Base-by-base conservation (phyloP, 225 moss, liverwort and hornwort species). In the Straminergon stramineum region DNA sequence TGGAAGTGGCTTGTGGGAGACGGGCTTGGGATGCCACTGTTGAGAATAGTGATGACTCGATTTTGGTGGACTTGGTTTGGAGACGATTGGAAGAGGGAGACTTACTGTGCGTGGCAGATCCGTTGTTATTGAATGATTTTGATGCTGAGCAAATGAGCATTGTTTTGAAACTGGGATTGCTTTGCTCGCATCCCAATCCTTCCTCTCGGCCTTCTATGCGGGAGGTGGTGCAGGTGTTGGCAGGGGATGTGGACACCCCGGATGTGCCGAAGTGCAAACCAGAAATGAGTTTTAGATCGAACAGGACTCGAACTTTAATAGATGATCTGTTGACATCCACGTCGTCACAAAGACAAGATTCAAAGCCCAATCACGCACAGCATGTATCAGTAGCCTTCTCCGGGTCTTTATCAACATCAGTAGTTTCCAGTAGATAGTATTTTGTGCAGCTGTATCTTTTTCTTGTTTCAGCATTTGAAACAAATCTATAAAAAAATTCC, bases 61-160 rank as follows among this genome's bases (percentile, higher is more conserved):
- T 93, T 31, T 81, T 96, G 52, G 90, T 94, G 75, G 94, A 95
- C 84, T 67, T 71, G 89, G 95, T 95, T 43, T 96, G 96, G 93
- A 51, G 82, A 35, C 76, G 56, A 34, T 83, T 89, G 68, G 78
- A 71, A 27, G 84, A 90, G 24, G 78, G 78, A 37, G 15, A 55
- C 56, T 78, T 78, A 78, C 78, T 43, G 89, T 90, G 18, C 35
- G 85, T 92, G 15, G 93, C 87, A 10, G 96, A 96, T 84, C 61
- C 14, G 4, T 41, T 56, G 83, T 57, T 96, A 28, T 28, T 11
- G 4, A 52, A 77, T 4, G 37, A 88, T 1, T 95, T 86, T 15
- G 88, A 94, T 52, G 16, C 32, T 3, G 79, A 92, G 45, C 82
- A 93, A 56, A 92, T 95, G 88, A 15, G 60, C 28, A 41, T 63